A percentile compares a stretch with the other conserved stretches of the same genome.
Evolutionary conservation across 257 asterid genomes (phyloP).

Genomic region (Buddleja alternifolia): DNA sequence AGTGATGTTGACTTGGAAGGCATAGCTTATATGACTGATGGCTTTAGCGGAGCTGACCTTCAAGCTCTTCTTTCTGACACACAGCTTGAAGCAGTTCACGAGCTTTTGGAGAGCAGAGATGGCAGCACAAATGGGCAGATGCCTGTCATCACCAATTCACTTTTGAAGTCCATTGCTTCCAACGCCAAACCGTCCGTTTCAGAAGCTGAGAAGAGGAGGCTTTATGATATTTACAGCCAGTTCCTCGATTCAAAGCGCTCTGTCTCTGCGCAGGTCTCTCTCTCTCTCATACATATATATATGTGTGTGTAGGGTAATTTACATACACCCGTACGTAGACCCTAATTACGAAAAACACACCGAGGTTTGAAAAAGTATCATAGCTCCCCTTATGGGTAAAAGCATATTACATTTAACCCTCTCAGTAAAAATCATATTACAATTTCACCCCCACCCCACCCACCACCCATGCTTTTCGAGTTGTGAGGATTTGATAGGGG

Average conservation of each 20-base stretch:
- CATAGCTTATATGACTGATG: conserved; percentile 70
- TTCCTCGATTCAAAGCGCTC: conserved; percentile 85
- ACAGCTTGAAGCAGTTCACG: conserved; percentile 93
- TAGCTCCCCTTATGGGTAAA: too few relatives aligned
- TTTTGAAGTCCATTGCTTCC: conserved; percentile 66
- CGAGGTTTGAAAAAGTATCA: too few relatives aligned
- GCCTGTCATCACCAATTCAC: conserved; percentile 69
- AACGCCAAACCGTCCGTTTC: conserved; percentile 87
- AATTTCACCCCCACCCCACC: too few relatives aligned
- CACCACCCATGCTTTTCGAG: too few relatives aligned
- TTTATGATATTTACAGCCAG: conserved; percentile 80
- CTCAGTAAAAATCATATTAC: too few relatives aligned
- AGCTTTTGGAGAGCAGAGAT: conserved; percentile 53
- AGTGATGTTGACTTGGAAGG: conserved; percentile 70
- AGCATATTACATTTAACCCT: too few relatives aligned
- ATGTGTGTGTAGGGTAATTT: too few relatives aligned
- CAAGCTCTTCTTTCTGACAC: conserved; percentile 94
- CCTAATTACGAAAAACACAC: too few relatives aligned
- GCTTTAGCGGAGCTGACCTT: conserved; percentile 98
- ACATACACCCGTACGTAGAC: too few relatives aligned
- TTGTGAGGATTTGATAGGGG: too few relatives aligned
- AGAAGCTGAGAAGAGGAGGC: conserved; percentile 72
- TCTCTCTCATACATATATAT: conserved; percentile 5
- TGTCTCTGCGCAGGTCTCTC: conserved; percentile 66
- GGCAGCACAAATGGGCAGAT: conserved; percentile 44